A percentile compares a stretch with the other conserved stretches of the same genome.
Conservation (phyloP, 371 early-diverging fungal genomes). For the Rhizopus sp. region DNA sequence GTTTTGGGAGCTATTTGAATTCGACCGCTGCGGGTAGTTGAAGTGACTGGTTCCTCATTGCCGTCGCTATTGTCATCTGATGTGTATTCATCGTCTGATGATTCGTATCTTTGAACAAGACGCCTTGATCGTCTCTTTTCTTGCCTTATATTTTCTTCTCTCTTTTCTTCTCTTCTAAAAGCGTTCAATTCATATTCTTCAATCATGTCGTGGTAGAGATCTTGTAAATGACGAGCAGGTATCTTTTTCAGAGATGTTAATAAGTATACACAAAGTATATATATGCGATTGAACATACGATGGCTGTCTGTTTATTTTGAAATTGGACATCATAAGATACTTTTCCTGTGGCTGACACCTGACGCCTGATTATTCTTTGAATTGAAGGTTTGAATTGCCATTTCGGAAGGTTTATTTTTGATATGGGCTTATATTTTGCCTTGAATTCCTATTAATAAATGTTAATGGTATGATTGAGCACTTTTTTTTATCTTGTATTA, state of each 20-base stretch:
- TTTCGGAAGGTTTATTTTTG: not conserved
- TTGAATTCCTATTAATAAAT: not conserved
- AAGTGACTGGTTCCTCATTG: too few relatives aligned
- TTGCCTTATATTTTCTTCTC: not conserved
- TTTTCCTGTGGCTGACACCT: slow-evolving; percentile 5
- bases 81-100: slow-evolving; percentile 1
- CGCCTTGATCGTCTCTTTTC: not conserved
- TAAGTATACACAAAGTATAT: not conserved
- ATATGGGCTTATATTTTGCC: not conserved
- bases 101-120: not conserved
- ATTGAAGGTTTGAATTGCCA: slow-evolving; percentile 5
- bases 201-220: slow-evolving; percentile 1
- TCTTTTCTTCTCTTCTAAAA: not conserved
- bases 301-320: slow-evolving; percentile 7
- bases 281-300: slow-evolving; percentile 3
- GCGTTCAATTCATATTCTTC: slow-evolving; percentile 12
- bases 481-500: not conserved
- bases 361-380: not conserved
- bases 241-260: slow-evolving; percentile 3
- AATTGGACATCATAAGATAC: slow-evolving; percentile 12
- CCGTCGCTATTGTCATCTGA: slow-evolving; percentile 1
- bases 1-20: not conserved
- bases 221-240: slow-evolving; percentile 1
- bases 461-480: not conserved
- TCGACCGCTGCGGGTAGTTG: not conserved